Percentiles rank a stretch among this genome's conserved stretches.
These are phyloP conservation scores for Debaryomyces singareniensis DNA, from an alignment of 1,139 yeast genomes.

Conservation along the genomic window DNA sequence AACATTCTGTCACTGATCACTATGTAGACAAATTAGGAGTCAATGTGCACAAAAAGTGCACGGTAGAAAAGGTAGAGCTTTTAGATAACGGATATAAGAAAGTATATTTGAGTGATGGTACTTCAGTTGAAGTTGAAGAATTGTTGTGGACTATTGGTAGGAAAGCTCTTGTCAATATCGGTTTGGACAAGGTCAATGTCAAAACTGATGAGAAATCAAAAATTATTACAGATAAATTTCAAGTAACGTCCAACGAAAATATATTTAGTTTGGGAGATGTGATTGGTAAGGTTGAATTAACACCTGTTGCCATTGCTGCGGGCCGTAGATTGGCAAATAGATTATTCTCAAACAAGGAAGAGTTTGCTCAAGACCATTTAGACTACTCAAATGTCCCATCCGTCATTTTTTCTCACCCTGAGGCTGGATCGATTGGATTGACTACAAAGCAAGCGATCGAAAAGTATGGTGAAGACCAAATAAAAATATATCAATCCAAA, in stretches of 20 bases:
- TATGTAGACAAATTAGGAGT: conserved; percentile 74
- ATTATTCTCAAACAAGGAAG: conserved; percentile 70
- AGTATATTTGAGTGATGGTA: conserved; percentile 51
- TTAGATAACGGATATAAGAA: conserved; percentile 54
- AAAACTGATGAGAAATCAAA: conserved; percentile 51
- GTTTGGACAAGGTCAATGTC: conserved; percentile 72
- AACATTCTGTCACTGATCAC: conserved; percentile 68
- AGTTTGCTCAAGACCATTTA: conserved; percentile 62
- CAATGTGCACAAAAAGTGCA: conserved; percentile 62
- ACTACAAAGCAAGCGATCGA: conserved; percentile 70
- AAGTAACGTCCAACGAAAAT: conserved; percentile 66
- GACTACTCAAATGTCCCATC: conserved; percentile 86
- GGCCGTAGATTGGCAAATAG: conserved; percentile 92
- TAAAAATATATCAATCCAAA: conserved; percentile 75
- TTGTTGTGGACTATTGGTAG: conserved; percentile 95
- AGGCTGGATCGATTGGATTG: conserved; percentile 90
- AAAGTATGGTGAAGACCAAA: conserved; percentile 71
- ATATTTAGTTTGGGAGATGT: conserved; percentile 91
- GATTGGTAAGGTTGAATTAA: conserved; percentile 82
- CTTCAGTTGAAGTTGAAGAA: conserved; percentile 63
- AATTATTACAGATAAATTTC: conserved; percentile 79
- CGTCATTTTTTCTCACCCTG: conserved; percentile 93
- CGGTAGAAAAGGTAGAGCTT: conserved; percentile 57
- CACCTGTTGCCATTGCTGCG: conserved; percentile 98
- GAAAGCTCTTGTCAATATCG: conserved; percentile 64